Evolutionary conservation across 805 yeast genomes (phyloP), one percentile per base, ranked within the genome.

Genomic region (Wickerhamiella hasegawae): DNA sequence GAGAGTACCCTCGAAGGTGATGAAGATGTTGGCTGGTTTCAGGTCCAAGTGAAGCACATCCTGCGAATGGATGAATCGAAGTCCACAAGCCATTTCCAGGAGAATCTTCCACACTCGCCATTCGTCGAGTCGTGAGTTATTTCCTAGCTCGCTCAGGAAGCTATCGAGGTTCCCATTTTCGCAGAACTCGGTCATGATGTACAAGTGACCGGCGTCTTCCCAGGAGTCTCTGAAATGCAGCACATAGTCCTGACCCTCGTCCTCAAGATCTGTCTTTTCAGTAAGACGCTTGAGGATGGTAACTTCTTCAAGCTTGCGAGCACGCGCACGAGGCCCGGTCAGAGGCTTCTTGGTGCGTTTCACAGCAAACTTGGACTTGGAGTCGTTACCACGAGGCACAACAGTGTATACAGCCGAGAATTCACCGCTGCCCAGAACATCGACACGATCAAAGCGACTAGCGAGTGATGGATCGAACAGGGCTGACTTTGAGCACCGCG

Each of bases 21-120:
- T 76, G 49, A 90, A 77, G 3, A 90, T 73, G 55, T 90, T 90
- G 2, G 96, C 95, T 1, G 98, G 98, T 57, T 90, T 90, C 51
- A 90, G 58, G 57, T 90, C 98, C 36, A 90, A 60, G 58, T 90
- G 98, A 34, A 85, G 61, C 35, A 81, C 76, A 42, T 77, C 74
- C 30, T 72, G 65, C 48, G 65, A 67, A 53, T 90, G 98, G 32
- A 90, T 75, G 52, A 73, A 84, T 44, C 71, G 66, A 40, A 90
- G 60, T 0, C 96, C 98, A 32, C 40, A 65, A 28, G 82, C 58
- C 14, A 85, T 64, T 53, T 87, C 98, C 34, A 78, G 76, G 45
- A 90, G 62, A 31, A 90, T 87, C 59, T 90, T 90, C 98, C 98
- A 90, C 28, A 87, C 85, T 46, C 98, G 69, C 78, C 95, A 90